These are phyloP conservation scores for Colletotrichum tropicicola DNA, from an alignment of 2,329 filamentous ascomycete genomes.

Conservation along the genomic window DNA sequence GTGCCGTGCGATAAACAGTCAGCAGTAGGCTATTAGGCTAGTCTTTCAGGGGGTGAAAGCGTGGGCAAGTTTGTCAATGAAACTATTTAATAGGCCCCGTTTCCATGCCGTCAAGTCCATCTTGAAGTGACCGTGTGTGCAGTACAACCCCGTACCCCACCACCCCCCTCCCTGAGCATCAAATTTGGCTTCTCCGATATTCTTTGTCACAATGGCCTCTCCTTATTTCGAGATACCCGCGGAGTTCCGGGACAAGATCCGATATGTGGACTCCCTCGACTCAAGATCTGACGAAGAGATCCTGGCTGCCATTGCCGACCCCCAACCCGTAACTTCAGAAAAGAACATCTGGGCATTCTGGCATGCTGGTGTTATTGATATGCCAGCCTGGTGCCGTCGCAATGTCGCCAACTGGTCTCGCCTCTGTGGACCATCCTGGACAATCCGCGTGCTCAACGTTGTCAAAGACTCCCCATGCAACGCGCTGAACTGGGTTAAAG, in stretches of 20 bases:
- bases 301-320: slow-evolving; percentile 35
- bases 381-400: slow-evolving; percentile 48
- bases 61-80: no score
- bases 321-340: slow-evolving; percentile 44
- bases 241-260: slow-evolving; percentile 7
- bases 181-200: not conserved
- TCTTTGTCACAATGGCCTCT: not conserved
- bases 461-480: slow-evolving; percentile 47
- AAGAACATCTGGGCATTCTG: slow-evolving; percentile 57
- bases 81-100: no score
- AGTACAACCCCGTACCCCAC: not conserved
- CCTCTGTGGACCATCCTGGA: slow-evolving; percentile 47
- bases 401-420: slow-evolving; percentile 51
- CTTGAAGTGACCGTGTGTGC: no score
- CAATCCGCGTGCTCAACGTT: slow-evolving; percentile 49
- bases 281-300: slow-evolving; percentile 40
- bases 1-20: no score
- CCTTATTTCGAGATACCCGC: not conserved
- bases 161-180: not conserved
- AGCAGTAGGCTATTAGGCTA: no score
- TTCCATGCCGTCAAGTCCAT: no score
- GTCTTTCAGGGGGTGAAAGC: no score
- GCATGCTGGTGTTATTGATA: slow-evolving; percentile 45
- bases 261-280: slow-evolving; percentile 6
- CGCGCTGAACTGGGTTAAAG: slow-evolving; percentile 43